Evolutionary conservation across 2,329 filamentous ascomycete genomes (phyloP).

Genomic region (Didymella keratinophila): DNA sequence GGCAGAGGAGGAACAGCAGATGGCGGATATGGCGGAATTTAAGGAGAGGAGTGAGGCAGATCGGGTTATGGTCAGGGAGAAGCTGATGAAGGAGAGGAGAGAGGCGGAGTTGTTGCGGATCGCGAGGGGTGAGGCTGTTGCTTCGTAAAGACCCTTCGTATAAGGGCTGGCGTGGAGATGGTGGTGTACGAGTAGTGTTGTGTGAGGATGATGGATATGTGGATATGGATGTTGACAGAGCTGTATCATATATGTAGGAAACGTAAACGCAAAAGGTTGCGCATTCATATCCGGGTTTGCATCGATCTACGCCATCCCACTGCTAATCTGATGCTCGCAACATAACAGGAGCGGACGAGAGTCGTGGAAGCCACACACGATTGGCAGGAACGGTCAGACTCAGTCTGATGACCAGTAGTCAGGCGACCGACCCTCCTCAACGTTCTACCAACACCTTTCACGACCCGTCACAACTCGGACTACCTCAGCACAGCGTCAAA

Average conservation of each 20-base stretch:
- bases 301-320: not conserved
- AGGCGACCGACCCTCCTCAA: no score
- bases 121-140: conserved; percentile 56
- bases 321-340: not conserved
- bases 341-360: no score
- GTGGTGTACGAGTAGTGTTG: no score
- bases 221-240: not conserved
- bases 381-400: no score
- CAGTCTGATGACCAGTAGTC: no score
- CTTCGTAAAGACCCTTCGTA: not conserved
- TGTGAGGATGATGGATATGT: not conserved
- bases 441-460: no score
- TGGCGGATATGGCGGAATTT: conserved; percentile 65
- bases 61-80: conserved; percentile 61
- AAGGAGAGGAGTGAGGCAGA: conserved; percentile 62
- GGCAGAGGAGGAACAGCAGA: conserved; percentile 65
- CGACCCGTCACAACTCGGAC: no score
- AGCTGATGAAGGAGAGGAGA: conserved; percentile 65
- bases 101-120: conserved; percentile 67
- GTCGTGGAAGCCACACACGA: no score
- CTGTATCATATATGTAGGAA: not conserved
- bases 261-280: not conserved
- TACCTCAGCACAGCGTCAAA: no score
- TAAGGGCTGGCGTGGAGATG: not conserved
- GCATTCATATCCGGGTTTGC: not conserved